Evolutionary conservation across 2,329 filamentous ascomycete genomes (phyloP).

Genomic region (Penicillium sp.): DNA sequence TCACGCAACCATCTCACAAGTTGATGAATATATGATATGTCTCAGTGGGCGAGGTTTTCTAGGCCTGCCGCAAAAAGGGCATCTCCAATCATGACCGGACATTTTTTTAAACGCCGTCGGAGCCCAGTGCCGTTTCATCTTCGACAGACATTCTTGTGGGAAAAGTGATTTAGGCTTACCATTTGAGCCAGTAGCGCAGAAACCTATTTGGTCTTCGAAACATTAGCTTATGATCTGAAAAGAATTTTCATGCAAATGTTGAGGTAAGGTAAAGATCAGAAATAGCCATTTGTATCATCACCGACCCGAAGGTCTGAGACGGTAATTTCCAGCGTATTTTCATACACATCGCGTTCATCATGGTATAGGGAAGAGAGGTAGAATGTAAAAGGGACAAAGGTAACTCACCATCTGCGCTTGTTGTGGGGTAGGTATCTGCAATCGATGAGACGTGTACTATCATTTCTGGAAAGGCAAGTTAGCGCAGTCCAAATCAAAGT

Average conservation of each 20-base stretch:
- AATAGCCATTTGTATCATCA: slow-evolving; percentile 84
- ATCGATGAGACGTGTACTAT: not conserved
- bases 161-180: slow-evolving; percentile 27
- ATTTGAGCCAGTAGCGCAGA: slow-evolving; percentile 7
- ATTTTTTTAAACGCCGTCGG: slow-evolving; percentile 64
- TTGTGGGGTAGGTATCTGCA: not conserved
- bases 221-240: slow-evolving; percentile 18
- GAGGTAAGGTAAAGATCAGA: slow-evolving; percentile 58
- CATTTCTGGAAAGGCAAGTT: slow-evolving; percentile 22
- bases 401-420: slow-evolving; percentile 28
- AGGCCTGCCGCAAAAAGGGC: slow-evolving; percentile 93
- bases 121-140: slow-evolving; percentile 83
- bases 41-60: slow-evolving; percentile 99
- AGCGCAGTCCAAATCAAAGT: slow-evolving; percentile 19
- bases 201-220: slow-evolving; percentile 20
- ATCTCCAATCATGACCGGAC: slow-evolving; percentile 74
- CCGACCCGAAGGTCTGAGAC: slow-evolving; percentile 70
- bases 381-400: slow-evolving; percentile 35
- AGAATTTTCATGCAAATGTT: slow-evolving; percentile 18
- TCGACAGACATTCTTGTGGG: slow-evolving; percentile 22
- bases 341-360: slow-evolving; percentile 59
- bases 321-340: slow-evolving; percentile 93
- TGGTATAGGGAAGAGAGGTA: slow-evolving; percentile 33
- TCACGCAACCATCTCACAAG: slow-evolving; percentile 21
- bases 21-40: slow-evolving; percentile 23